These are phyloP conservation scores for Thielaviopsis euricoi DNA, from an alignment of 2,329 filamentous ascomycete genomes.

Conservation along the genomic window DNA sequence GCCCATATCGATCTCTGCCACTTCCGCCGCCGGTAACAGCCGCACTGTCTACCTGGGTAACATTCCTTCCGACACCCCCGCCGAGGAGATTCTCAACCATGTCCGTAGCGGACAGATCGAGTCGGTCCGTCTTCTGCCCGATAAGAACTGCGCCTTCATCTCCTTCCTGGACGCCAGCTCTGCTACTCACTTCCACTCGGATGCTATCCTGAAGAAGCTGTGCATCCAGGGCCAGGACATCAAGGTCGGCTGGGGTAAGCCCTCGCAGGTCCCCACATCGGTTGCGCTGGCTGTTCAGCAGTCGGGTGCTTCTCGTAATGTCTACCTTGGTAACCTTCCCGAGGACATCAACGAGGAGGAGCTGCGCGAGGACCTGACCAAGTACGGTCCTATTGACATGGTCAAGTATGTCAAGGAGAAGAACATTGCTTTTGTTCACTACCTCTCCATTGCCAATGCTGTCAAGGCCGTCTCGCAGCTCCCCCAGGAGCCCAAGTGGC, in stretches of 20 bases:
- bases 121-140: conserved; percentile 87
- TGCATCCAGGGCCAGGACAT: conserved; percentile 98
- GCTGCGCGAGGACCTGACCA: conserved; percentile 82
- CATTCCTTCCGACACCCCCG: conserved; percentile 92
- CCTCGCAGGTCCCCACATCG: conserved; percentile 91
- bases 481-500: conserved; percentile 93
- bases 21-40: conserved; percentile 76
- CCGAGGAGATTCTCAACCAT: conserved; percentile 91
- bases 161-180: conserved; percentile 97
- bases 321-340: conserved; percentile 84
- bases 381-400: conserved; percentile 92
- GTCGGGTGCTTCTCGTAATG: conserved; percentile 88
- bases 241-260: conserved; percentile 99
- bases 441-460: conserved; percentile 90
- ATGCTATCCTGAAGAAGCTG: conserved; percentile 98
- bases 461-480: conserved; percentile 96
- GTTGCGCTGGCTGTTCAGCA: conserved; percentile 96
- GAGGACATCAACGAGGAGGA: conserved; percentile 87
- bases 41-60: conserved; percentile 95
- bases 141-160: conserved; percentile 99
- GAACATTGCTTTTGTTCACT: conserved; percentile 94
- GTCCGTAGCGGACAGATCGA: conserved; percentile 96
- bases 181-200: conserved; percentile 96
- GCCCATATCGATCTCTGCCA: conserved; percentile 60
- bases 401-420: conserved; percentile 97